Base-by-base conservation (phyloP, 163 green algal genomes). In the Volvox carteri region DNA sequence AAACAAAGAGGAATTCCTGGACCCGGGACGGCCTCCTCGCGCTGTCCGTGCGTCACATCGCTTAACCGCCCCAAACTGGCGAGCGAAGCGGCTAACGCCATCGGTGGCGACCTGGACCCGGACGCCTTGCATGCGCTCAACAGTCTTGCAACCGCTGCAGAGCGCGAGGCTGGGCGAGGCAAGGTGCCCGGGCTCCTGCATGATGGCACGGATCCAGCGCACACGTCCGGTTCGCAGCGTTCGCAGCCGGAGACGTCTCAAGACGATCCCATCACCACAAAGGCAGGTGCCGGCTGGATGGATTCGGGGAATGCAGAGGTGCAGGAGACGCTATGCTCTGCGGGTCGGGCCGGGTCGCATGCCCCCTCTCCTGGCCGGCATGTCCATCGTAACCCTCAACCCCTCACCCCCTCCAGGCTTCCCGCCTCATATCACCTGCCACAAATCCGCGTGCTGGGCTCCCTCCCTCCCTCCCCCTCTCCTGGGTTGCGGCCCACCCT, bases 161-260 rank as follows among this genome's bases (percentile, higher is more conserved):
- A 88, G 83, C 83, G 78, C 41, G 83, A 88, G 48, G 81, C 81
- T 2, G 81, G 81, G 65, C 81, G 65, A 30, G 81, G 65, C 21
- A 87, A 87, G 81, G 65, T 70, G 23, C 50, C 46, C 7, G 48
- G 44, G 8, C 39, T 48, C 44, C 12, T 42, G 0, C 28, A 35
- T 9, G 50, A 85, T 18, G 50, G 52, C 48, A 50, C 58, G 7
- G 75, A 28, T 28, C 70, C 83, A 4, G 48, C 81, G 1, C 46
- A 72, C 25, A 88, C 70, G 1, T 74, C 37, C 1, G 83, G 83
- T 37, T 88, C 83, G 67, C 83, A 88, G 50, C 84, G 72, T 1
- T 89, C 84, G 39, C 84, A 89, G 41, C 84, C 70, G n/a, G 84
- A 89, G 18, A 89, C 84, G 4, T 89, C 84, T 12, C 84, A 89